phyloP scores from a whole-genome alignment of 495 filamentous ascomycete genomes.

The Penicillium ochrochloron region DNA sequence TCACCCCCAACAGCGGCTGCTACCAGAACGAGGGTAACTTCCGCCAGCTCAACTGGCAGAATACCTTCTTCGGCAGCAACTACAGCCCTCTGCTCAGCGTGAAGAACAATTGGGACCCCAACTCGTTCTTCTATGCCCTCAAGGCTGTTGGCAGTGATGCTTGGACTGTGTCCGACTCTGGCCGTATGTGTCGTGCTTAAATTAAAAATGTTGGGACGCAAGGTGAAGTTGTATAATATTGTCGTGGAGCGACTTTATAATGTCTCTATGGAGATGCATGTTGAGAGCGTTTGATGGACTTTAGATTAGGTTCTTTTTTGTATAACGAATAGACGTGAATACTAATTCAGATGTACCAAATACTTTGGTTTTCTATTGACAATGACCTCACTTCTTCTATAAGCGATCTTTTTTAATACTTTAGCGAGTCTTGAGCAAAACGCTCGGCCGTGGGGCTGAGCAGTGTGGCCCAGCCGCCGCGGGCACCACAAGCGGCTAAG shows the following conservation, averaged over 20 bases:
- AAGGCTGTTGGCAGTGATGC: constrained; percentile 65
- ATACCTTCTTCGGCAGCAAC: constrained; percentile 57
- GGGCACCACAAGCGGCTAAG: background rate
- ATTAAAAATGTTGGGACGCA: background rate
- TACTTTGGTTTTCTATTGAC: background rate
- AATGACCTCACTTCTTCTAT: background rate
- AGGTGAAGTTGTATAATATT: background rate
- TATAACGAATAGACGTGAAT: constrained; percentile 8
- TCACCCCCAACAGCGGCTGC: constrained; percentile 39
- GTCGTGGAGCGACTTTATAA: background rate
- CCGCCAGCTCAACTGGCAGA: constrained; percentile 56
- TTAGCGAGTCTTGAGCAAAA: background rate
- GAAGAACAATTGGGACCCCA: constrained; percentile 59
- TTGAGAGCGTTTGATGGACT: background rate
- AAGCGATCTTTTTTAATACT: background rate
- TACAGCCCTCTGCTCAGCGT: constrained; percentile 43
- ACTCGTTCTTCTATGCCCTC: constrained; percentile 61
- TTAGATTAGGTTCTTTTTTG: background rate
- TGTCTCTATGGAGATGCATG: background rate
- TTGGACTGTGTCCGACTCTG: constrained; percentile 34
- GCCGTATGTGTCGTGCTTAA: constrained; percentile 36
- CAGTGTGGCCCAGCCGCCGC: background rate
- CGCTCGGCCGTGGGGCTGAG: background rate
- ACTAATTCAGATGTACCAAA: background rate
- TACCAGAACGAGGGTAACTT: constrained; percentile 55